Percentiles rank a stretch among this genome's conserved stretches.
phyloP scores from a whole-genome alignment of 345 rosid genomes.

The Gossypium rotundifolium region DNA sequence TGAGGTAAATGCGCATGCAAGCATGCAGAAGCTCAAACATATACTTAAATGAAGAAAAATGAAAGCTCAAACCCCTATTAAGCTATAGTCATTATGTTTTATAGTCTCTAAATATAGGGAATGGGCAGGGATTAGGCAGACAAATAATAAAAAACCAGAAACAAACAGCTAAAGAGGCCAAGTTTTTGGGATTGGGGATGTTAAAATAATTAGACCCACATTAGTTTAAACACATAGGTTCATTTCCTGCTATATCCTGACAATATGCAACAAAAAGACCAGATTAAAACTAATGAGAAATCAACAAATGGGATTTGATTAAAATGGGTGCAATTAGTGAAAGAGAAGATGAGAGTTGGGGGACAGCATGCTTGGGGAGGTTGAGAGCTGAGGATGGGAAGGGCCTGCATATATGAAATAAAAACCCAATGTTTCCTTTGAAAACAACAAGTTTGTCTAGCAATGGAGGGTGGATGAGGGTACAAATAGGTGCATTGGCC shows the following conservation, averaged over 20 bases:
- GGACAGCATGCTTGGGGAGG: constrained; percentile 28
- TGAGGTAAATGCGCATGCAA: constrained; percentile 61
- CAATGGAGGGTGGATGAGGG: constrained; percentile 42
- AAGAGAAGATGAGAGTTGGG: constrained; percentile 13
- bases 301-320: constrained; percentile 15
- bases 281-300: background rate
- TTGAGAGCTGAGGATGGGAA: constrained; percentile 21
- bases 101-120: constrained; percentile 41
- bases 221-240: constrained; percentile 14
- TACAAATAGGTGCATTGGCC: constrained; percentile 38
- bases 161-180: constrained; percentile 23
- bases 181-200: constrained; percentile 29
- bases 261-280: constrained; percentile 8
- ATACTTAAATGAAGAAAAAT: background rate
- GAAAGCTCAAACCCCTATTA: constrained; percentile 24
- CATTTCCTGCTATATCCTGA: constrained; percentile 34
- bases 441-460: constrained; percentile 45
- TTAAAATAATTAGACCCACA: background rate
- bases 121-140: constrained; percentile 30
- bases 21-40: constrained; percentile 26
- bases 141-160: background rate
- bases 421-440: constrained; percentile 51
- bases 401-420: constrained; percentile 24
- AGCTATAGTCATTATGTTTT: constrained; percentile 47
- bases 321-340: background rate